Percentiles rank a stretch among this genome's conserved stretches.
phyloP scores from a whole-genome alignment of 73 alveolate genomes.

The Halteria grandinella region DNA sequence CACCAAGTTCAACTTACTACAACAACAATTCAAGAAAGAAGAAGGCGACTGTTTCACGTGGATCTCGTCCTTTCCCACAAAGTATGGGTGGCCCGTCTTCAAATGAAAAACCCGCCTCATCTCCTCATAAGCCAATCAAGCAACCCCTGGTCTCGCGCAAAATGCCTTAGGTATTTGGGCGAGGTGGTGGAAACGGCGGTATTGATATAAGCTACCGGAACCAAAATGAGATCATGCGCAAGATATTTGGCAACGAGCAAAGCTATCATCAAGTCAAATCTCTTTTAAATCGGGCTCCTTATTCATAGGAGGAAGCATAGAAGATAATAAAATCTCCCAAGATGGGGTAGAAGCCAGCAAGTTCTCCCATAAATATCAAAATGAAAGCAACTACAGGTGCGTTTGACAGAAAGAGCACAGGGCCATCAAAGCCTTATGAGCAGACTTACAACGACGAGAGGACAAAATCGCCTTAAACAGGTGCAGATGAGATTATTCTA shows the following conservation, averaged over 20 bases:
- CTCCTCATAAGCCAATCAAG: no score
- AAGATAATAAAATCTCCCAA: not conserved
- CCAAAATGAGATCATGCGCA: constrained; percentile 46
- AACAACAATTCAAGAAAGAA: constrained; percentile 5
- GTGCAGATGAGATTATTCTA: not conserved
- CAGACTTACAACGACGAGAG: not conserved
- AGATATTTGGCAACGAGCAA: constrained; percentile 48
- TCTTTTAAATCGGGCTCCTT: constrained; percentile 9
- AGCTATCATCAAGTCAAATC: constrained; percentile 29
- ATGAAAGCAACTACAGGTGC: not conserved
- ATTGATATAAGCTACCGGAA: constrained; percentile 22
- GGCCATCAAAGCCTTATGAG: not conserved
- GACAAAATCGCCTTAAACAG: not conserved
- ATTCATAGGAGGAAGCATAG: not conserved
- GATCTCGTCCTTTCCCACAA: not conserved
- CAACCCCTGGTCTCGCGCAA: no score
- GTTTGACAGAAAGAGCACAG: not conserved
- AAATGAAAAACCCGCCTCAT: not conserved
- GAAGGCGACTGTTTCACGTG: not conserved
- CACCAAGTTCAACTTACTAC: constrained; percentile 20
- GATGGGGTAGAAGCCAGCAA: constrained; percentile 13
- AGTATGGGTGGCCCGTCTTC: not conserved
- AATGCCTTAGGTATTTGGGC: not conserved
- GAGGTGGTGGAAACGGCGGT: not conserved
- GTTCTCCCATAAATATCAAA: constrained; percentile 16